phyloP scores from a whole-genome alignment of 2,329 filamentous ascomycete genomes.

The Sclerotinia minor region DNA sequence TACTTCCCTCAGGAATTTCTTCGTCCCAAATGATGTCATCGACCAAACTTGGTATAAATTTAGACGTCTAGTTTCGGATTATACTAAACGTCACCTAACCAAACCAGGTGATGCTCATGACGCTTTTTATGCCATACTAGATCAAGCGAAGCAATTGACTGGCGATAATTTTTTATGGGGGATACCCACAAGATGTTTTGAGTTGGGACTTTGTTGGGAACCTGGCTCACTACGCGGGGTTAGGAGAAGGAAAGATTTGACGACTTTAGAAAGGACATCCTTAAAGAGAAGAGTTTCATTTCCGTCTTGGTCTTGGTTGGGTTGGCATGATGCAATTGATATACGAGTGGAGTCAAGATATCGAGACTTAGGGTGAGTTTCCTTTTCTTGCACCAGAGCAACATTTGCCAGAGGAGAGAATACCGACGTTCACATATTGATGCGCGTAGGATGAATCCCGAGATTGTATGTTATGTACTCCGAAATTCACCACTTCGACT shows the following conservation, averaged over 20 bases:
- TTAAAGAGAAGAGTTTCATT: background rate
- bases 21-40: background rate
- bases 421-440: background rate
- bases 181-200: background rate
- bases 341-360: background rate
- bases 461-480: slow-evolving; percentile 12
- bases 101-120: background rate
- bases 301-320: slow-evolving; percentile 15
- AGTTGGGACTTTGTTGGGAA: slow-evolving; percentile 10
- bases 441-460: background rate
- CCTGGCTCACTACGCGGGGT: background rate
- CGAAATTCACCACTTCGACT: slow-evolving; percentile 8
- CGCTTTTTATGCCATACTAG: background rate
- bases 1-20: background rate
- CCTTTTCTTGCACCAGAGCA: background rate
- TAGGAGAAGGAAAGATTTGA: background rate
- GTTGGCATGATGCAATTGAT: slow-evolving; percentile 1
- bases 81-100: background rate
- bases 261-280: background rate
- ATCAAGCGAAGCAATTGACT: background rate
- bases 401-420: background rate
- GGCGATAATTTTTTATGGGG: slow-evolving; percentile 5
- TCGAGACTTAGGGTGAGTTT: slow-evolving; percentile 4
- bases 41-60: slow-evolving; percentile 2
- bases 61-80: background rate